These are phyloP conservation scores for Pseudocercospora pini-densiflorae DNA, from an alignment of 2,329 filamentous ascomycete genomes.

Conservation along the genomic window DNA sequence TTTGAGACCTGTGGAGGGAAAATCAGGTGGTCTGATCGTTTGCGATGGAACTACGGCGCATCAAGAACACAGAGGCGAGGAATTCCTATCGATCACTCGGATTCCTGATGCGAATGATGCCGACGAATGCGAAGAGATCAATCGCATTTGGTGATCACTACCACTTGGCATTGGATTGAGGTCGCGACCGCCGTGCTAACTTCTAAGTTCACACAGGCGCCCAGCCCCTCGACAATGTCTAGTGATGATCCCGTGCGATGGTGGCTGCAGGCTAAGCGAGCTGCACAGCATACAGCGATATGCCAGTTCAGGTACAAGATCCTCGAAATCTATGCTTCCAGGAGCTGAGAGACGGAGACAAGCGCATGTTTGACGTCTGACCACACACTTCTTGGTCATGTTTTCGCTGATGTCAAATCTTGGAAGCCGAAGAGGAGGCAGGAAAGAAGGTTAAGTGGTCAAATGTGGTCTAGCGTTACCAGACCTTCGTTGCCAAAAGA, in stretches of 20 bases:
- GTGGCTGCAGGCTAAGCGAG: constrained; percentile 20
- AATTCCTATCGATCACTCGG: too few relatives aligned
- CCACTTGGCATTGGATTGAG: neutral
- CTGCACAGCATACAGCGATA: neutral
- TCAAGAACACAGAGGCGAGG: too few relatives aligned
- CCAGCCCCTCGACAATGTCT: constrained; percentile 18
- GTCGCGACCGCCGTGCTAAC: neutral
- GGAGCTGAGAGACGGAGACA: neutral
- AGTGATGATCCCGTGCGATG: constrained; percentile 12
- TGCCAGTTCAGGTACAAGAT: neutral
- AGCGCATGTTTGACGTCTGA: neutral
- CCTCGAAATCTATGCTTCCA: neutral
- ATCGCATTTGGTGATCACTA: neutral
- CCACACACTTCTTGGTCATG: neutral
- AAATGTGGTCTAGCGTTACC: too few relatives aligned
- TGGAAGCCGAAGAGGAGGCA: neutral
- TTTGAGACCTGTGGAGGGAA: neutral
- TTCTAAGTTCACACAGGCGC: constrained; percentile 6
- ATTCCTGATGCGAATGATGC: too few relatives aligned
- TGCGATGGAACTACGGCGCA: neutral
- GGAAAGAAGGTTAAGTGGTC: neutral
- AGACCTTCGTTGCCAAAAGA: neutral
- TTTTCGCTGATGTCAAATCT: neutral
- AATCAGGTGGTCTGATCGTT: neutral
- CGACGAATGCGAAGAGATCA: too few relatives aligned